phyloP scores from a whole-genome alignment of 345 rosid genomes.

The Salix arbutifolia region DNA sequence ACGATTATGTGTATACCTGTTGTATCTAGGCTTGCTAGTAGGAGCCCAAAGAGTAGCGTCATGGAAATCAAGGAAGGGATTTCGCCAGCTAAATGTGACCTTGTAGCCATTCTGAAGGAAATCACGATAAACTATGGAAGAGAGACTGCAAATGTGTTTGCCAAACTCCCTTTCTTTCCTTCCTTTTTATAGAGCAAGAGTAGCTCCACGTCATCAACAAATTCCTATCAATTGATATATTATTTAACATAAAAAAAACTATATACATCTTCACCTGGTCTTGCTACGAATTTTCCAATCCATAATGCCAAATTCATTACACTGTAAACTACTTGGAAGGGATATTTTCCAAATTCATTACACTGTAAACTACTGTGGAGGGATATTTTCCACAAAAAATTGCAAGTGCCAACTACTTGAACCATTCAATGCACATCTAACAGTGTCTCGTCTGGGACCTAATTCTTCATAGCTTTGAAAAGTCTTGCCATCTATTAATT shows the following conservation, averaged over 20 bases:
- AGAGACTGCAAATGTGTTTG: neutral
- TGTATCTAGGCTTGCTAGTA: slow-evolving; percentile 13
- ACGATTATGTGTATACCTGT: slow-evolving; percentile 6
- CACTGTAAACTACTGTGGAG: neutral
- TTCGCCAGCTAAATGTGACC: neutral
- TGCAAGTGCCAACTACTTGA: neutral
- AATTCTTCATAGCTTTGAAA: neutral
- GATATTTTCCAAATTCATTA: too few species aligned
- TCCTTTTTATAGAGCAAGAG: neutral
- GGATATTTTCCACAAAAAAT: neutral
- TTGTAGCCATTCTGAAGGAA: neutral
- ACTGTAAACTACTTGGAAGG: neutral
- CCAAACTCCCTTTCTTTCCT: neutral
- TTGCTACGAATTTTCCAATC: too few species aligned
- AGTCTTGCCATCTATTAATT: neutral
- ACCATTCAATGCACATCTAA: neutral
- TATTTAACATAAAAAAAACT: too few species aligned
- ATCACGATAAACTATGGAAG: neutral
- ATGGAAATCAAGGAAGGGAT: neutral
- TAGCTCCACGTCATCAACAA: neutral
- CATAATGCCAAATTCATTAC: neutral
- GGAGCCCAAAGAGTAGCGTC: slow-evolving; percentile 5
- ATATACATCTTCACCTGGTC: too few species aligned
- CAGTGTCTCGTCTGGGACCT: neutral
- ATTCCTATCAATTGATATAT: too few species aligned